Conservation (phyloP, 1,284 basidiomycete genomes). For the Cronartium quercuum region DNA sequence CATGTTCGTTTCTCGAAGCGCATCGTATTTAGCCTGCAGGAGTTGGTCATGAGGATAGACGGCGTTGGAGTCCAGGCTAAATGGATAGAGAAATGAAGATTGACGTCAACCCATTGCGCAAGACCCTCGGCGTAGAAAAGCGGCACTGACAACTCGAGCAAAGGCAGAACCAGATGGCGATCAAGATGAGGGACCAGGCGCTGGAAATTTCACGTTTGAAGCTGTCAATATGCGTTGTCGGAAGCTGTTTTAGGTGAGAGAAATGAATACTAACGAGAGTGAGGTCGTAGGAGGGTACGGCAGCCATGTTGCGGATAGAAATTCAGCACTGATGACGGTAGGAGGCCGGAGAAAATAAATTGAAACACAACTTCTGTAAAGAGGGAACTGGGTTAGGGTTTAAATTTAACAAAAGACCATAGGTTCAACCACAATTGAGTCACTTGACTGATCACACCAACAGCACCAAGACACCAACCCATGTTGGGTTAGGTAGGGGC, state of each 20-base stretch:
- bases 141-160: constrained; percentile 58
- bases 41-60: constrained; percentile 71
- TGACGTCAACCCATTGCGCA: not conserved
- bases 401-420: too few species aligned
- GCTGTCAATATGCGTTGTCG: not conserved
- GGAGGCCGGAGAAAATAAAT: too few species aligned
- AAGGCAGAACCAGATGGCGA: constrained; percentile 84
- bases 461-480: too few species aligned
- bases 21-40: constrained; percentile 83
- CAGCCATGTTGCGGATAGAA: not conserved
- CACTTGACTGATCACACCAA: too few species aligned
- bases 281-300: not conserved
- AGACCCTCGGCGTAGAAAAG: not conserved
- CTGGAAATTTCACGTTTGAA: not conserved
- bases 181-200: constrained; percentile 71
- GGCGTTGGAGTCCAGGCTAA: constrained; percentile 66
- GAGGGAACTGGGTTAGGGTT: too few species aligned
- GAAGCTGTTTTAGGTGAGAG: not conserved
- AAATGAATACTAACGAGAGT: not conserved
- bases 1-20: constrained; percentile 95
- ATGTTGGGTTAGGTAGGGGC: too few species aligned
- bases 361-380: too few species aligned
- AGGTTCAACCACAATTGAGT: too few species aligned
- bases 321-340: too few species aligned
- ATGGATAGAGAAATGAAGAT: constrained; percentile 60